phyloP scores from a whole-genome alignment of 768 basidiomycete species.

The Kockovaella imperatae region DNA sequence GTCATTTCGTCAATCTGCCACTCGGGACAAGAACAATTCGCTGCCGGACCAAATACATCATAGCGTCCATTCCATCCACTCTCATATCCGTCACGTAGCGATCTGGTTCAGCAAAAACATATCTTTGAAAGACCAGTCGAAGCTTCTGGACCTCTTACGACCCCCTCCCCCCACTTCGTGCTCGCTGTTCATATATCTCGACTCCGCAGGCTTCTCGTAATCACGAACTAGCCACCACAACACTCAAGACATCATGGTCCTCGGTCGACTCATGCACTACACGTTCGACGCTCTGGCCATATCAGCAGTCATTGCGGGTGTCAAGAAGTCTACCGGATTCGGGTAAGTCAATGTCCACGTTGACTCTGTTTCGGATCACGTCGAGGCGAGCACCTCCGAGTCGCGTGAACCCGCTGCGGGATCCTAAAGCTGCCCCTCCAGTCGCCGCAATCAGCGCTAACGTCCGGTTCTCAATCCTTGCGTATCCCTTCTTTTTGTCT shows the following conservation, averaged over 20 bases:
- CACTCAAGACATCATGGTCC: conserved; percentile 41
- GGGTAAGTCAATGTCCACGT: conserved; percentile 53
- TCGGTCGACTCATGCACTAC: conserved; percentile 74
- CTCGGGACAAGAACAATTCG: too few relatives aligned
- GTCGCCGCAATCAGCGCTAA: too few relatives aligned
- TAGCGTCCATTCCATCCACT: too few relatives aligned
- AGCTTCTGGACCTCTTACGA: not conserved
- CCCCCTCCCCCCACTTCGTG: not conserved
- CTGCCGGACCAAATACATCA: too few relatives aligned
- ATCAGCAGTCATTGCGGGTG: conserved; percentile 83
- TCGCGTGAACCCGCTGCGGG: not conserved
- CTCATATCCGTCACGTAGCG: too few relatives aligned
- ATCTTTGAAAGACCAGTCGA: too few relatives aligned
- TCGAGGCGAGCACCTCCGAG: not conserved
- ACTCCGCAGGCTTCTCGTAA: too few relatives aligned
- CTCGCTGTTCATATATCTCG: not conserved
- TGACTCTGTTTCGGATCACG: not conserved
- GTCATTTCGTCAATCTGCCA: conserved; percentile 1
- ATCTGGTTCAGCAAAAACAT: too few relatives aligned
- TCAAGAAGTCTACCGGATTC: conserved; percentile 83
- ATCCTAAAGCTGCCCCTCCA: not conserved
- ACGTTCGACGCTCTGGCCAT: conserved; percentile 74
- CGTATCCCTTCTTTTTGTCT: too few relatives aligned
- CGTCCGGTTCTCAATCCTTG: too few relatives aligned
- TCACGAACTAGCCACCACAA: not conserved